Conservation (phyloP, 441 rosid species). For the Oxalis stricta region DNA sequence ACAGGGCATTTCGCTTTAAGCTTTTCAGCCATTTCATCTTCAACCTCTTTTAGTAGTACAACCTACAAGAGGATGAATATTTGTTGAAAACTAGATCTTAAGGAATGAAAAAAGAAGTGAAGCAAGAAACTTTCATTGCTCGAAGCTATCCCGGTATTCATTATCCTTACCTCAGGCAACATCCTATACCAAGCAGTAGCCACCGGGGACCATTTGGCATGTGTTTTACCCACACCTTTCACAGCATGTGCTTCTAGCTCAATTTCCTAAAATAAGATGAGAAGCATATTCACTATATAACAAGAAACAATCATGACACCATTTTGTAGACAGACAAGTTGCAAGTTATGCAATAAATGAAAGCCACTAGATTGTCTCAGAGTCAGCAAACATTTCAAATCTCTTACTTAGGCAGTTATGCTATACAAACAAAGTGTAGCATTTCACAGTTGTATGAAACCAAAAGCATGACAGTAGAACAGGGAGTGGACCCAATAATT, state of each 20-base stretch:
- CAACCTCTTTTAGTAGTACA: slow-evolving; percentile 44
- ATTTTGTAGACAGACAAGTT: neutral
- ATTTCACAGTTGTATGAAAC: too few species aligned
- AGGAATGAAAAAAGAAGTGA: neutral
- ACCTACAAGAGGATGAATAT: slow-evolving; percentile 26
- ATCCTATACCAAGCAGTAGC: slow-evolving; percentile 92
- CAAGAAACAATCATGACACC: neutral
- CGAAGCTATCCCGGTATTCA: neutral
- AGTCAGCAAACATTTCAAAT: too few species aligned
- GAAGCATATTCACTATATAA: neutral
- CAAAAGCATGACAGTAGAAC: too few species aligned
- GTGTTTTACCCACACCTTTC: slow-evolving; percentile 86
- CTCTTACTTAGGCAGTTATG: too few species aligned
- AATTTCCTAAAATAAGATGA: slow-evolving; percentile 50
- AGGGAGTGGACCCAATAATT: too few species aligned
- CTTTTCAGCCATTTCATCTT: slow-evolving; percentile 45
- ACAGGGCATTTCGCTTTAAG: slow-evolving; percentile 57
- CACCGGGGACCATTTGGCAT: slow-evolving; percentile 97
- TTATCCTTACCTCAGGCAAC: slow-evolving; percentile 69
- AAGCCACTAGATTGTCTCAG: neutral
- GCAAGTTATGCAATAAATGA: neutral
- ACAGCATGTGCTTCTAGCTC: slow-evolving; percentile 95
- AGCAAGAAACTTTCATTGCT: neutral
- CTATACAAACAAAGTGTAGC: too few species aligned
- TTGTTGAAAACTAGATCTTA: neutral